phyloP scores from a whole-genome alignment of 306 rosid genomes.

The Biancaea sappan region DNA sequence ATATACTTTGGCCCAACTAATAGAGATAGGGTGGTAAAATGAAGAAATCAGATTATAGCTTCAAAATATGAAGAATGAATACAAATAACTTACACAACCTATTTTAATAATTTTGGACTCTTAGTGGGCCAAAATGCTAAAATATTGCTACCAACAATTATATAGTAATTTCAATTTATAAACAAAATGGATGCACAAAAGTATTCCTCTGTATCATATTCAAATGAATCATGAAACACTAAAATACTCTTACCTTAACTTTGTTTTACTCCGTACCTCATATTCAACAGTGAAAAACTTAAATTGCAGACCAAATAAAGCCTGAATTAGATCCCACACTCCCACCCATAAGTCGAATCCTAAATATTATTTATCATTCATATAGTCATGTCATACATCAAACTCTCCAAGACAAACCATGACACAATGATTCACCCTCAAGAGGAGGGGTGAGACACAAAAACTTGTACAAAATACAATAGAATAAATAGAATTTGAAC shows the following conservation, averaged over 20 bases:
- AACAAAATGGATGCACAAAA: background rate
- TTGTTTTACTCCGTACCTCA: background rate
- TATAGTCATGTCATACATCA: background rate
- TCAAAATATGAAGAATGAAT: background rate
- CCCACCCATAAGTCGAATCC: background rate
- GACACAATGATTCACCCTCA: background rate
- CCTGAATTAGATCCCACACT: background rate
- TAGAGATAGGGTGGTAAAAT: background rate
- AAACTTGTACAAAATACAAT: background rate
- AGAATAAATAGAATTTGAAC: background rate
- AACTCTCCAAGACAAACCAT: background rate
- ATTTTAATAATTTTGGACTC: background rate
- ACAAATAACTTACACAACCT: constrained; percentile 4
- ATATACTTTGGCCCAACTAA: constrained; percentile 57
- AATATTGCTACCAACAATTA: background rate
- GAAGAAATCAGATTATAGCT: constrained; percentile 27
- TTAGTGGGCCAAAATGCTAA: background rate
- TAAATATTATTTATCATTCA: background rate
- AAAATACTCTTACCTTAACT: background rate
- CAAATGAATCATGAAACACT: background rate
- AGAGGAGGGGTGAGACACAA: background rate
- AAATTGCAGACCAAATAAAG: background rate
- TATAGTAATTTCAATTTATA: background rate
- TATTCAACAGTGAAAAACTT: background rate
- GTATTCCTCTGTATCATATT: background rate